A percentile compares a stretch with the other conserved stretches of the same genome.
These are phyloP conservation scores for Calonectria pauciramosa DNA, from an alignment of 2,329 filamentous ascomycete genomes.

Conservation along the genomic window DNA sequence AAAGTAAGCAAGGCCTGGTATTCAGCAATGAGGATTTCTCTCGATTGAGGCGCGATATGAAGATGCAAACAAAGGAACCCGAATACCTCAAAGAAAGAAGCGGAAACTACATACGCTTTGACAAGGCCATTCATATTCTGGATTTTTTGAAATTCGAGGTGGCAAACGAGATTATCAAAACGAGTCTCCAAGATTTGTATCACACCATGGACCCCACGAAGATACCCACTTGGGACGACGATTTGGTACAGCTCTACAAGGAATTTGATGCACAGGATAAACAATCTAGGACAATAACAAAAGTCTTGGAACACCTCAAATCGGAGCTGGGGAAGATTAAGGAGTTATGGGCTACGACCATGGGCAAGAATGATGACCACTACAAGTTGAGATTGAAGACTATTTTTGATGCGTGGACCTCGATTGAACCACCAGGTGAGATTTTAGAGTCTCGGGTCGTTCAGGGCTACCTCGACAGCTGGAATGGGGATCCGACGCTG, in stretches of 20 bases:
- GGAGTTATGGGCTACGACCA: conserved; percentile 51
- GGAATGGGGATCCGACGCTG: conserved; percentile 41
- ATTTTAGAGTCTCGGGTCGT: conserved; percentile 44
- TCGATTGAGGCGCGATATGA: conserved; percentile 33
- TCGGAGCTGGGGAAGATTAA: conserved; percentile 49
- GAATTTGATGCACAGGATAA: conserved; percentile 50
- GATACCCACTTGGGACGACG: conserved; percentile 52
- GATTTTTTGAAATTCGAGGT: conserved; percentile 73
- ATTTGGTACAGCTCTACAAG: conserved; percentile 52
- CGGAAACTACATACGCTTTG: conserved; percentile 27
- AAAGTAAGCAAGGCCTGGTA: conserved; percentile 66
- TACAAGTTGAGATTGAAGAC: conserved; percentile 48
- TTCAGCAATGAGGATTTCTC: conserved; percentile 54
- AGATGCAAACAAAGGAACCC: conserved; percentile 51
- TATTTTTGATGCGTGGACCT: conserved; percentile 58
- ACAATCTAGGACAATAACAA: conserved; percentile 46
- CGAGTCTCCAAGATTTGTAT: conserved; percentile 53
- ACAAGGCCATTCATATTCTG: conserved; percentile 64
- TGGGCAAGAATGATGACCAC: conserved; percentile 47
- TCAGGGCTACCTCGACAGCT: conserved; percentile 44
- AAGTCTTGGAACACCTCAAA: conserved; percentile 51
- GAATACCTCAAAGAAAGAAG: conserved; percentile 59
- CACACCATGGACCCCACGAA: conserved; percentile 29
- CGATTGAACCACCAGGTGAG: conserved; percentile 54
- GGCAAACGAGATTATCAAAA: conserved; percentile 58